Conservation (phyloP, 192 early-diverging fungal species). For the Podila horticola region DNA sequence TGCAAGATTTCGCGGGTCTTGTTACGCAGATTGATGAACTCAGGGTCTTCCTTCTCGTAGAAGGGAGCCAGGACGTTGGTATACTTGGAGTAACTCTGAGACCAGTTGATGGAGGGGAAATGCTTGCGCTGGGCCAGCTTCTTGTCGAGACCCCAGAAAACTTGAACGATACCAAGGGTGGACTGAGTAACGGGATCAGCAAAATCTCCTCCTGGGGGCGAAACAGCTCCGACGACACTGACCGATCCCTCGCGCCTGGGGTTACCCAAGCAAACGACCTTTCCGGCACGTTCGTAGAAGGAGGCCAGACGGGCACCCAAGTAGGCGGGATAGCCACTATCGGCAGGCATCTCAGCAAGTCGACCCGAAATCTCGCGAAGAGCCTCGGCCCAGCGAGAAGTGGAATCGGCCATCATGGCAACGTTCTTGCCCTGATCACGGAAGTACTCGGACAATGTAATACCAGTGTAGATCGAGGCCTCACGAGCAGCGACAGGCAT, state of each 20-base stretch:
- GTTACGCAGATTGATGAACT: slow-evolving; percentile 91
- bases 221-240: slow-evolving; percentile 99
- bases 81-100: slow-evolving; percentile 97
- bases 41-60: slow-evolving; percentile 95
- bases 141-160: slow-evolving; percentile 99
- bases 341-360: slow-evolving; percentile 98
- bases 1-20: slow-evolving; percentile 98
- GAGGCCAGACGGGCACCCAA: slow-evolving; percentile 98
- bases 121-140: slow-evolving; percentile 99
- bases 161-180: slow-evolving; percentile 98
- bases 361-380: slow-evolving; percentile 99
- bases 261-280: slow-evolving; percentile 95
- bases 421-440: slow-evolving; percentile 99
- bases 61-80: slow-evolving; percentile 95
- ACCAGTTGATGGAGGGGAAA: slow-evolving; percentile 99
- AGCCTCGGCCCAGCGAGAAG: slow-evolving; percentile 99
- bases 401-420: slow-evolving; percentile 99
- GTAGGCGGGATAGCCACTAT: slow-evolving; percentile 98
- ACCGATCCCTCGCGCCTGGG: slow-evolving; percentile 94
- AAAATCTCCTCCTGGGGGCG: slow-evolving; percentile 99
- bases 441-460: slow-evolving; percentile 99
- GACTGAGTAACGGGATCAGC: slow-evolving; percentile 98
- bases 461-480: slow-evolving; percentile 99
- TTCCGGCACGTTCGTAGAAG: slow-evolving; percentile 99
- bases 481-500: slow-evolving; percentile 99